Evolutionary conservation across 192 early-diverging fungal species (phyloP).

Genomic region (Martensiomyces pterosporus): DNA sequence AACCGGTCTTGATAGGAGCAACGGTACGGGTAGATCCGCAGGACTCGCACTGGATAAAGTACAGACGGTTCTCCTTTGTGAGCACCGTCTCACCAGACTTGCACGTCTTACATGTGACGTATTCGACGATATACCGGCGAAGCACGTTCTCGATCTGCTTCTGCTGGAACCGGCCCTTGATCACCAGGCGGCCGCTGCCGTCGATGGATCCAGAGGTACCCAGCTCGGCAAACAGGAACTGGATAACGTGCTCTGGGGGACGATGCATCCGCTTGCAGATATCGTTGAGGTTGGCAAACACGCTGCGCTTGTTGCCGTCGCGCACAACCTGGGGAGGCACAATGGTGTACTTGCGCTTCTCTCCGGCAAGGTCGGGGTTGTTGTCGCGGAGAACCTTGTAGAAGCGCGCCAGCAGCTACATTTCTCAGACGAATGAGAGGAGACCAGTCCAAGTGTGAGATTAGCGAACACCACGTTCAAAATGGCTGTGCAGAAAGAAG

Average conservation of each 20-base stretch:
- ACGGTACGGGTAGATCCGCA: conserved; percentile 95
- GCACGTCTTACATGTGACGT: conserved; percentile 99
- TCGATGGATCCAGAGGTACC: conserved; percentile 97
- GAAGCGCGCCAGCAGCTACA: conserved; percentile 83
- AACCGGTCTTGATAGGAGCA: conserved; percentile 95
- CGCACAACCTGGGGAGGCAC: conserved; percentile 84
- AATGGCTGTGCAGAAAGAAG: too few species aligned
- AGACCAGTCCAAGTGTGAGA: too few species aligned
- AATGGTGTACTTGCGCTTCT: conserved; percentile 92
- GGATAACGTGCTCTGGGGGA: conserved; percentile 93
- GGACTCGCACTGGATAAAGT: conserved; percentile 94
- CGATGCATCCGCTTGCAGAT: conserved; percentile 94
- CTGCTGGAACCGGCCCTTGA: conserved; percentile 97
- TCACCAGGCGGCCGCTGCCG: conserved; percentile 81
- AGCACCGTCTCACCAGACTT: conserved; percentile 90
- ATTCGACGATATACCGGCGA: conserved; percentile 96
- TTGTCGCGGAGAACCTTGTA: conserved; percentile 88
- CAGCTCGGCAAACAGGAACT: conserved; percentile 97
- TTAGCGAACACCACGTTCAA: too few species aligned
- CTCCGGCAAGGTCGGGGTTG: conserved; percentile 89
- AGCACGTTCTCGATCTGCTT: conserved; percentile 99
- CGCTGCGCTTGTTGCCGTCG: conserved; percentile 94
- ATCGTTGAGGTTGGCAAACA: conserved; percentile 94
- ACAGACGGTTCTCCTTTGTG: conserved; percentile 93
- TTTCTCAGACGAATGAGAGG: too few species aligned